These are phyloP conservation scores for Vigna reflexopilosa DNA, from an alignment of 306 rosid species.

Conservation along the genomic window DNA sequence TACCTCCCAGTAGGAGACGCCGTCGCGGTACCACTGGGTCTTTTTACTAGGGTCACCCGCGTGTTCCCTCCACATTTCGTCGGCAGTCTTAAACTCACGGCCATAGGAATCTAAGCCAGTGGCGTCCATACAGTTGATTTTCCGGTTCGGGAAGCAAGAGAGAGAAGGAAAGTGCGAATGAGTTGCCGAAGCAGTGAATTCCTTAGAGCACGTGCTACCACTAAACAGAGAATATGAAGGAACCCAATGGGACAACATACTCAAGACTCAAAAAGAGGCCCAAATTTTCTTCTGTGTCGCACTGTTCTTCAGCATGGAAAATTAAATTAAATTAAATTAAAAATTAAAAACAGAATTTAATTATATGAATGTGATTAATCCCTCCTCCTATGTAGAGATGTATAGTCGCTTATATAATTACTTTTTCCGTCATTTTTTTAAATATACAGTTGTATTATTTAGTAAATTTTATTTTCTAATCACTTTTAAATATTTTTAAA, in stretches of 20 bases:
- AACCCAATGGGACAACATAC: conserved; percentile 22
- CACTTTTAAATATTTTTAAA: too few species aligned
- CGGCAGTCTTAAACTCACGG: conserved; percentile 69
- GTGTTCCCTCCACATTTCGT: conserved; percentile 92
- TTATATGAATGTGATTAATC: too few species aligned
- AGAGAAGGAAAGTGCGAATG: background rate
- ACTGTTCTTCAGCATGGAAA: background rate
- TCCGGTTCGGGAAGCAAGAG: conserved; percentile 6
- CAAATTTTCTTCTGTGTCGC: conserved; percentile 2
- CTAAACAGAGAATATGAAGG: background rate
- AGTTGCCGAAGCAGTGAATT: background rate
- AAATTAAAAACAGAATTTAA: background rate
- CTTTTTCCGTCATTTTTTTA: too few species aligned
- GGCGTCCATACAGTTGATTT: conserved; percentile 56
- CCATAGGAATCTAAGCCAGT: conserved; percentile 80
- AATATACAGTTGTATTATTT: too few species aligned
- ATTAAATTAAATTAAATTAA: background rate
- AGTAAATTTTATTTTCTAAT: too few species aligned
- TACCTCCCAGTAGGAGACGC: conserved; percentile 95
- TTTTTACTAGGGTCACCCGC: conserved; percentile 72
- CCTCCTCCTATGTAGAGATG: too few species aligned
- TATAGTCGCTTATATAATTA: too few species aligned
- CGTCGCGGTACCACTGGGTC: conserved; percentile 79
- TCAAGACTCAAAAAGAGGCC: background rate
- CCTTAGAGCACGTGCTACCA: background rate